phyloP scores from a whole-genome alignment of 352 stramenopile species.

The Phytophthora gonapodyides region DNA sequence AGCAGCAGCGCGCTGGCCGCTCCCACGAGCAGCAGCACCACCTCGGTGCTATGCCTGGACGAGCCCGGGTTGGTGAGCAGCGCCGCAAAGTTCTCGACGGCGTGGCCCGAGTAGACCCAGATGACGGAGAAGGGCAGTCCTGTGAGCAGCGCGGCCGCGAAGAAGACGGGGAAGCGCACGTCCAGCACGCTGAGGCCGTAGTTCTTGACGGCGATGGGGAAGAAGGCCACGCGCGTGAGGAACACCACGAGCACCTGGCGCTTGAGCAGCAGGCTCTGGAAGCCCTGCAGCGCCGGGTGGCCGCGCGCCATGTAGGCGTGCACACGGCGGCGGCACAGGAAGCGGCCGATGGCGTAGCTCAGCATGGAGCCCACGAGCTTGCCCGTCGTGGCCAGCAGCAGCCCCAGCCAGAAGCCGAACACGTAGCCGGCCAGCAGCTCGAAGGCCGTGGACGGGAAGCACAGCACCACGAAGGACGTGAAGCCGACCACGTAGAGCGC shows the following conservation, averaged over 20 bases:
- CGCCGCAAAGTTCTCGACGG: slow-evolving; percentile 60
- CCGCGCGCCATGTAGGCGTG: slow-evolving; percentile 70
- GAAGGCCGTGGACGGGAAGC: slow-evolving; percentile 78
- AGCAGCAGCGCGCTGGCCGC: slow-evolving; percentile 56
- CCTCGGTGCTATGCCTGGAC: slow-evolving; percentile 51
- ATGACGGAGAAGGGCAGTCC: slow-evolving; percentile 75
- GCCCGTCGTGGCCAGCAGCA: slow-evolving; percentile 62
- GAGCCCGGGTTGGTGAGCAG: slow-evolving; percentile 46
- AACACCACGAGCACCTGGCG: slow-evolving; percentile 79
- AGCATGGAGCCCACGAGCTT: slow-evolving; percentile 75
- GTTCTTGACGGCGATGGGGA: slow-evolving; percentile 88
- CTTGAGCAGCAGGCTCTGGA: slow-evolving; percentile 63
- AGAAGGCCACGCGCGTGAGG: slow-evolving; percentile 79
- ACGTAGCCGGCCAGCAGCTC: slow-evolving; percentile 80
- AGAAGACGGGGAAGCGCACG: slow-evolving; percentile 68
- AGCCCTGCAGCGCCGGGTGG: slow-evolving; percentile 69
- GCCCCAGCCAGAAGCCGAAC: slow-evolving; percentile 76
- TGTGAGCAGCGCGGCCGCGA: slow-evolving; percentile 66
- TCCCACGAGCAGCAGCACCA: slow-evolving; percentile 62
- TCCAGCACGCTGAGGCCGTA: slow-evolving; percentile 84
- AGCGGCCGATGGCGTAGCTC: slow-evolving; percentile 72
- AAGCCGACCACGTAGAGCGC: slow-evolving; percentile 52
- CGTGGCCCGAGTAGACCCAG: slow-evolving; percentile 79
- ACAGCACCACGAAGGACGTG: slow-evolving; percentile 56
- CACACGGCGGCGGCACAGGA: slow-evolving; percentile 63